Evolutionary conservation across 2,329 filamentous ascomycete genomes (phyloP).

Genomic region (Claviceps digitariae): DNA sequence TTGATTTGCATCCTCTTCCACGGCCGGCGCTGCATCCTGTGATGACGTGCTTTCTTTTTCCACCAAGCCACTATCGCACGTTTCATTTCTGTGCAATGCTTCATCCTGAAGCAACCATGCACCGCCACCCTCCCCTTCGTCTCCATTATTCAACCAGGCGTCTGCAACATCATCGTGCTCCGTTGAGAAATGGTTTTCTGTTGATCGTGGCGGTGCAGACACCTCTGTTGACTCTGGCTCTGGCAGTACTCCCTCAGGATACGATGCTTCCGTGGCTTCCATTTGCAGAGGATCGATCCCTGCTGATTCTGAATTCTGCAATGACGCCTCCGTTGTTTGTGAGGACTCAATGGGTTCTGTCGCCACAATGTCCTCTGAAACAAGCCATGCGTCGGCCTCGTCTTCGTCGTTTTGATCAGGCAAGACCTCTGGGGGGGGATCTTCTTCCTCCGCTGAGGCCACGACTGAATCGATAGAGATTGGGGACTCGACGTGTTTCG

Average conservation of each 20-base stretch:
- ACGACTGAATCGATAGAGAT: not conserved
- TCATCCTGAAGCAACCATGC: conserved; percentile 14
- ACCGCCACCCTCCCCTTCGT: conserved; percentile 12
- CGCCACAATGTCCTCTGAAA: conserved; percentile 7
- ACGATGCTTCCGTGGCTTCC: not conserved
- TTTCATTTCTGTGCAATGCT: not conserved
- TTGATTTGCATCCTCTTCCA: not conserved
- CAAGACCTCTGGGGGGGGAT: not conserved
- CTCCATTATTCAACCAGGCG: conserved; percentile 3
- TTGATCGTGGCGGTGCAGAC: not conserved
- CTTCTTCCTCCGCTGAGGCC: not conserved
- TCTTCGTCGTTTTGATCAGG: conserved; percentile 4
- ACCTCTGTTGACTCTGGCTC: not conserved
- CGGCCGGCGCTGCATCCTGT: not conserved
- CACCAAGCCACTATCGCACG: not conserved
- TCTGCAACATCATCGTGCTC: not conserved
- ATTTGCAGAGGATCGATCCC: not conserved
- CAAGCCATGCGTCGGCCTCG: conserved; percentile 10
- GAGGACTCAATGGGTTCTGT: not conserved
- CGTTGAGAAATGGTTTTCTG: not conserved
- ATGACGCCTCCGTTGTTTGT: not conserved
- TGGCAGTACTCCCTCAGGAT: not conserved
- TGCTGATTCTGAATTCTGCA: not conserved
- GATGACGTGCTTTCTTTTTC: not conserved
- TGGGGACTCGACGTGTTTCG: not conserved